Evolutionary conservation across 164 flowering plant genomes (phyloP), one percentile per base, ranked within the genome.

Genomic region (Chimonanthus praecox): DNA sequence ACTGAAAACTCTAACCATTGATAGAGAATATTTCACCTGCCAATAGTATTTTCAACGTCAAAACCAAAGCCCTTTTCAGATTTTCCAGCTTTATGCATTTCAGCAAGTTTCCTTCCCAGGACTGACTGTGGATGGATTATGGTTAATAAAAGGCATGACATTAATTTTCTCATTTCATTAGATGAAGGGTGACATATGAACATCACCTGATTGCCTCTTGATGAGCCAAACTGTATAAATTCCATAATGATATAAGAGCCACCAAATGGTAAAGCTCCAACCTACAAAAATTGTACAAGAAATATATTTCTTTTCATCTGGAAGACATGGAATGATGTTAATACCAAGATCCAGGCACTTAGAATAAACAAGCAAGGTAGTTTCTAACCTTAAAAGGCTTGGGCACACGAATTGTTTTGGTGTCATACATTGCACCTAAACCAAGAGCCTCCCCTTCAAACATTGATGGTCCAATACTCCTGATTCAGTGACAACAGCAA

Each of bases 381-480:
- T 10, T 70, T 48, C 69, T 58, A 73, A 91, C 99, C 97, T 92
- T 95, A 73, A 81, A 89, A 50, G 98, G 97, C 74, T 76, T 84
- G 46, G 99, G 99, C 45, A 91, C 94, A 49, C 89, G 92, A 60
- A 92, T 92, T 20, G 98, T 77, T 67, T 81, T 58, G 9, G 97
- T 93, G 20, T 84, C 91, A 74, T 85, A 88, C 94, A 95, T 93
- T 9, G 90, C 90, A 82, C 82, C 81, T 51, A 95, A 82, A 58
- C 99, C 99, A 77, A 95, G 84, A 75, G 94, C 94, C 85, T 95
- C 99, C 64, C 89, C 99, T 78, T 95, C 98, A 83, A 95, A 95
- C 99, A 95, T 95, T 11, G 85, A 80, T 15, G 90, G 90, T 13
- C 96, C 98, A 78, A 91, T 86, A 58, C 91, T 87, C 90, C 97